Conservation (phyloP, 306 rosid genomes). For the Lagenaria siceraria region DNA sequence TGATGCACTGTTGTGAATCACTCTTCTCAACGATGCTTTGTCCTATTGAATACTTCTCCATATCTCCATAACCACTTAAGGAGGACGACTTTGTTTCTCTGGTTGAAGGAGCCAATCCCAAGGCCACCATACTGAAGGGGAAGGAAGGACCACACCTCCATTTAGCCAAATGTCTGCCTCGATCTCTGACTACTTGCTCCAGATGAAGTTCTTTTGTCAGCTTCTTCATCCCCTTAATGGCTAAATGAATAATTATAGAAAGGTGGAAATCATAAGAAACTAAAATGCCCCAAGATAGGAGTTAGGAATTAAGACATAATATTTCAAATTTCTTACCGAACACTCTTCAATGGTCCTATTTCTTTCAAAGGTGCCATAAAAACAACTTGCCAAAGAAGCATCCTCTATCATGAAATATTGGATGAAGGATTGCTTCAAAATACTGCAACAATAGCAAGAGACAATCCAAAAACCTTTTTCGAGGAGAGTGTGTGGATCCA, state of each 20-base stretch:
- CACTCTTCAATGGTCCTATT: neutral
- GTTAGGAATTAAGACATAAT: neutral
- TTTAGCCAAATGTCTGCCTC: neutral
- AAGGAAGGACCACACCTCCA: neutral
- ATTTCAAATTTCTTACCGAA: neutral
- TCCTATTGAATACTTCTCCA: neutral
- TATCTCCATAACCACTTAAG: neutral
- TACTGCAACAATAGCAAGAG: too few relatives aligned
- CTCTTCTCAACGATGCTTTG: neutral
- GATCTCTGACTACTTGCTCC: neutral
- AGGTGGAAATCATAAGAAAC: neutral
- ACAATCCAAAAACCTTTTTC: too few relatives aligned
- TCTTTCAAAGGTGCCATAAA: neutral
- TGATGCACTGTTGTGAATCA: neutral
- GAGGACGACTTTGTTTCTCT: neutral
- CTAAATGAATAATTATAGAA: neutral
- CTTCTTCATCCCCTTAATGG: neutral
- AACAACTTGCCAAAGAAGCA: neutral
- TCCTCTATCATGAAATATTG: neutral
- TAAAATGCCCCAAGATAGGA: neutral
- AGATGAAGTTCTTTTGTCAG: neutral
- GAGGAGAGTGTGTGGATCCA: too few relatives aligned
- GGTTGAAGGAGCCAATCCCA: neutral
- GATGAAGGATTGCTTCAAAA: neutral
- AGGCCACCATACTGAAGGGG: neutral